Evolutionary conservation across 164 flowering plant species (phyloP).

Genomic region (Aristolochia fimbriata): DNA sequence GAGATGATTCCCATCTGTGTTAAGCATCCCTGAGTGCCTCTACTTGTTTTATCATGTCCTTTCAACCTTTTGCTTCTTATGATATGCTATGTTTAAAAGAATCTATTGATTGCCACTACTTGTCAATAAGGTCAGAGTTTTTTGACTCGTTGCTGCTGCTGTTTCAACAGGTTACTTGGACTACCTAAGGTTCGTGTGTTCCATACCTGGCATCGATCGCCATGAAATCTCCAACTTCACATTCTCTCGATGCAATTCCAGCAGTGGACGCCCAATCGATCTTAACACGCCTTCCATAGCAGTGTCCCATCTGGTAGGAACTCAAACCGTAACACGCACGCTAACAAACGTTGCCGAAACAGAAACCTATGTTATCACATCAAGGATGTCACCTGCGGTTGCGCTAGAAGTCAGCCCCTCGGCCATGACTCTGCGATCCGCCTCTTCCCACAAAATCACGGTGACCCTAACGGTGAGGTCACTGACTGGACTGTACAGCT

Average conservation of each 20-base stretch:
- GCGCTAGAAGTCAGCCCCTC: slow-evolving; percentile 74
- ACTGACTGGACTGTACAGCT: slow-evolving; percentile 66
- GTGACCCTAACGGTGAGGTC: slow-evolving; percentile 68
- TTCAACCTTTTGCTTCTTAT: too few species aligned
- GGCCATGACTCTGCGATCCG: slow-evolving; percentile 70
- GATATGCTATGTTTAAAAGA: neutral
- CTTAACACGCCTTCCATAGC: slow-evolving; percentile 84
- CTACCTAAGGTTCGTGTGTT: slow-evolving; percentile 78
- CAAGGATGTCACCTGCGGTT: slow-evolving; percentile 69
- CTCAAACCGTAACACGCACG: slow-evolving; percentile 57
- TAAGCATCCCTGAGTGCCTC: too few species aligned
- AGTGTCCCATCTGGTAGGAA: slow-evolving; percentile 67
- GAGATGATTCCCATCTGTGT: too few species aligned
- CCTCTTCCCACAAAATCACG: slow-evolving; percentile 53
- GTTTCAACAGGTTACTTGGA: slow-evolving; percentile 54
- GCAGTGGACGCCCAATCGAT: slow-evolving; percentile 55
- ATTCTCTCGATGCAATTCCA: slow-evolving; percentile 54
- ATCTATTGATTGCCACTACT: neutral
- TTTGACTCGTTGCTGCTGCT: neutral
- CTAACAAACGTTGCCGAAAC: slow-evolving; percentile 75
- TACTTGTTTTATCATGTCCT: neutral
- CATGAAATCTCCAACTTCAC: slow-evolving; percentile 65
- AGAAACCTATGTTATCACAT: slow-evolving; percentile 68
- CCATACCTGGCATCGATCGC: slow-evolving; percentile 75
- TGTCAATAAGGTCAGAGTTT: too few species aligned